These are phyloP conservation scores for Colletotrichum caudatum DNA, from an alignment of 2,329 filamentous ascomycete genomes.

Conservation along the genomic window DNA sequence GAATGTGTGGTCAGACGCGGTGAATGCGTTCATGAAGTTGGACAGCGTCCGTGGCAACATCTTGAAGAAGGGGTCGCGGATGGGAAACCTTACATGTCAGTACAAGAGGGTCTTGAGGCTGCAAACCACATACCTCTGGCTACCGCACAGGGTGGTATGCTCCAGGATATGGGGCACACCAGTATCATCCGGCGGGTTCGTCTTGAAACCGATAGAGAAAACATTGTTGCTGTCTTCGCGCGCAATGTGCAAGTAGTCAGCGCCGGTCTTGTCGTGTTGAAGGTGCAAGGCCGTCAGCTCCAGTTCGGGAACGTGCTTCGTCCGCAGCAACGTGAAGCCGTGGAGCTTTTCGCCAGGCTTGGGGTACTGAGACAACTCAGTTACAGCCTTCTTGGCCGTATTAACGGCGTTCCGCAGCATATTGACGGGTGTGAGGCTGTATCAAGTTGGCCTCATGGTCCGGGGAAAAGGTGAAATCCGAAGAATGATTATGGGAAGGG, in stretches of 20 bases:
- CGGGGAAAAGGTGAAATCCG: neutral
- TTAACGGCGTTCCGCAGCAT: slow-evolving; percentile 66
- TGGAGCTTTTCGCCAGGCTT: slow-evolving; percentile 87
- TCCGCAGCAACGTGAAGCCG: slow-evolving; percentile 90
- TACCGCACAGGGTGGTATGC: slow-evolving; percentile 96
- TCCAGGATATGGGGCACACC: slow-evolving; percentile 97
- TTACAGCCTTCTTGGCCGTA: slow-evolving; percentile 73
- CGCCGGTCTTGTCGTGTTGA: slow-evolving; percentile 93
- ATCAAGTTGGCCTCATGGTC: slow-evolving; percentile 11
- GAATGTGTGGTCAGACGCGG: slow-evolving; percentile 93
- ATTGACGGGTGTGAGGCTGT: slow-evolving; percentile 28
- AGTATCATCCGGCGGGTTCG: slow-evolving; percentile 95
- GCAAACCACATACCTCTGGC: slow-evolving; percentile 76
- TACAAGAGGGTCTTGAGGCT: neutral
- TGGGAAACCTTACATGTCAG: slow-evolving; percentile 77
- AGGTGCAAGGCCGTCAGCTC: slow-evolving; percentile 92
- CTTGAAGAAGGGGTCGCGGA: slow-evolving; percentile 99
- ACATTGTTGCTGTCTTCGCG: slow-evolving; percentile 99
- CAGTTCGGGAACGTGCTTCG: slow-evolving; percentile 93
- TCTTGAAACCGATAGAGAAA: slow-evolving; percentile 99
- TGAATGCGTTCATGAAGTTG: slow-evolving; percentile 99
- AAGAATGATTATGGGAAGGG: slow-evolving; percentile 11
- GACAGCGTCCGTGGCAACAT: slow-evolving; percentile 98
- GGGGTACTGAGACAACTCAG: slow-evolving; percentile 80
- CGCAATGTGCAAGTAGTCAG: slow-evolving; percentile 95